Conservation (phyloP, 2,329 filamentous ascomycete genomes). For the Xylaria sp. region DNA sequence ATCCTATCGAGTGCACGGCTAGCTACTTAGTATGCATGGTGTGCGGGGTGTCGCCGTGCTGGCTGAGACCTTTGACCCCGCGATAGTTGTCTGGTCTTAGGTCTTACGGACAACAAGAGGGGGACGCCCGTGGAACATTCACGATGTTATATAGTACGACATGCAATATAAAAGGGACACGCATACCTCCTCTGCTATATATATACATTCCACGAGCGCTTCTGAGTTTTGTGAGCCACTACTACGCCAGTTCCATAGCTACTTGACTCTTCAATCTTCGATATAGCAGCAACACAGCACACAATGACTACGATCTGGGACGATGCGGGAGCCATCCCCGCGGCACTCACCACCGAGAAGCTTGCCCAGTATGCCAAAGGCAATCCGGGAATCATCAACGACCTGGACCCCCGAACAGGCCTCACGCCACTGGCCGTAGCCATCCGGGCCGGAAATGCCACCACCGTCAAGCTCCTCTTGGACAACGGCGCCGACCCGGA, state of each 20-base stretch:
- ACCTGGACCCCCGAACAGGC: constrained; percentile 23
- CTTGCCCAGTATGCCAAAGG: constrained; percentile 24
- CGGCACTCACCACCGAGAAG: constrained; percentile 18
- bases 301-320: constrained; percentile 34
- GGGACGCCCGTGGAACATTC: not conserved
- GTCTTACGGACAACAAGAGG: no score
- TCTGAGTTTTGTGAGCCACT: not conserved
- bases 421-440: constrained; percentile 32
- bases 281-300: not conserved
- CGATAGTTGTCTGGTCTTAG: no score
- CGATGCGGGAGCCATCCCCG: constrained; percentile 29
- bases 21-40: not conserved
- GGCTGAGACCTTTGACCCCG: not conserved
- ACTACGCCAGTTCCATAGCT: not conserved
- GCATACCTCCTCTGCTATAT: not conserved
- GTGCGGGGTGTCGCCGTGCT: not conserved
- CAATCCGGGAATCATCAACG: constrained; percentile 20
- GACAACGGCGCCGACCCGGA: constrained; percentile 30
- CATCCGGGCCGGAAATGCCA: constrained; percentile 26
- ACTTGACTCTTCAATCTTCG: not conserved
- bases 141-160: not conserved
- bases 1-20: not conserved
- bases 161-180: not conserved
- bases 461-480: constrained; percentile 32
- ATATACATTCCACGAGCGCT: not conserved